phyloP scores from a whole-genome alignment of 1,284 basidiomycete genomes.

The Apiotrichum sp. region DNA sequence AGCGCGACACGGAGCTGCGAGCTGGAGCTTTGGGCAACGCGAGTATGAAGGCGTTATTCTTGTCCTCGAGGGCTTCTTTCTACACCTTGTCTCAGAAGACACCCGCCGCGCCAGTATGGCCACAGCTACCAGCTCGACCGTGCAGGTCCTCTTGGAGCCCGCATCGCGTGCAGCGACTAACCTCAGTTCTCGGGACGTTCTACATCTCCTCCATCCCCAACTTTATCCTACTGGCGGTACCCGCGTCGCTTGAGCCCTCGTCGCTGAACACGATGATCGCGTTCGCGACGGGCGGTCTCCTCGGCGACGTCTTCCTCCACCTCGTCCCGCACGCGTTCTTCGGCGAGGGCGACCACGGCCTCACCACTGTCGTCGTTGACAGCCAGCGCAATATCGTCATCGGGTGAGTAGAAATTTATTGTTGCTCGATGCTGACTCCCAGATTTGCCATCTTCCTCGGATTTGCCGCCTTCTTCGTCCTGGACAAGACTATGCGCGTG shows the following conservation, averaged over 20 bases:
- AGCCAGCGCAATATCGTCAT: conserved; percentile 82
- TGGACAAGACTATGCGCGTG: conserved; percentile 81
- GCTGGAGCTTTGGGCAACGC: too few relatives aligned
- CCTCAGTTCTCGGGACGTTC: conserved; percentile 71
- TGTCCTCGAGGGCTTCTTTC: too few relatives aligned
- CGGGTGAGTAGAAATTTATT: conserved; percentile 50
- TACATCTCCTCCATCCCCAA: conserved; percentile 90
- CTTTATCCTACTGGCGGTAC: conserved; percentile 84
- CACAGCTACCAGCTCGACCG: too few relatives aligned
- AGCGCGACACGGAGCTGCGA: too few relatives aligned
- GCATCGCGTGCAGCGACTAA: neutral
- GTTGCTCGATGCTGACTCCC: neutral
- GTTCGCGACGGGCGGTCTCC: conserved; percentile 65
- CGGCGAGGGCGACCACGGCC: conserved; percentile 66
- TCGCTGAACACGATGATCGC: conserved; percentile 79
- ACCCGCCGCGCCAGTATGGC: too few relatives aligned
- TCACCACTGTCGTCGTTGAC: conserved; percentile 69
- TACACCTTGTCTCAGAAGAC: too few relatives aligned
- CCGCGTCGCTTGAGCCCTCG: conserved; percentile 69
- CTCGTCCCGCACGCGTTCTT: conserved; percentile 83
- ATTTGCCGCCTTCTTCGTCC: conserved; percentile 79
- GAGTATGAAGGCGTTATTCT: too few relatives aligned
- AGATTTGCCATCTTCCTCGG: conserved; percentile 75
- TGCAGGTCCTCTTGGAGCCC: too few relatives aligned
- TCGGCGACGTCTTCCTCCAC: conserved; percentile 84